Base-by-base conservation (phyloP, 352 stramenopile genomes). In the Globisporangium nodosum region DNA sequence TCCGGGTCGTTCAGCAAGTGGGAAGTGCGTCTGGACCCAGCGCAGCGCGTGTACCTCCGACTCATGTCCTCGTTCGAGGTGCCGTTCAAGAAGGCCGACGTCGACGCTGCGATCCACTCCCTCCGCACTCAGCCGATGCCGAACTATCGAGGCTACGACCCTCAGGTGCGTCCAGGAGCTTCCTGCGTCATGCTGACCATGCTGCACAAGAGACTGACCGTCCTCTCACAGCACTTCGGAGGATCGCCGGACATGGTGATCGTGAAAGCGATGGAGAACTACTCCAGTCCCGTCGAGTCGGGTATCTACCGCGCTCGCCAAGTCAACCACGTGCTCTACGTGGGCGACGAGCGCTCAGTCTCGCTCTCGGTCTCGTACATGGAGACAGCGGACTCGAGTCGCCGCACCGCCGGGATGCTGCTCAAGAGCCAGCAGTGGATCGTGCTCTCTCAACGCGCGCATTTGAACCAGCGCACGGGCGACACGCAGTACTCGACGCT, bases 361-460 rank as follows among this genome's bases (percentile, higher is more conserved):
- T 27, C 12, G 49, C 5, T 53, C 27, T 42, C 49, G 15, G 30
- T 42, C 3, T 35, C 49, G 49, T 53, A 53, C 49, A 16, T 53
- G 5, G 16, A 42, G 16, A 16, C 49, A 9, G 18, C 27, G 5
- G 30, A 42, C 49, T 31, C 18, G 5, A 35, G 49, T 8, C 13
- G 9, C 16, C 16, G 27, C 3, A 16, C 30, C 43, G 5, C 30
- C 6, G 5, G 30, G 15, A 27, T 53, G 27, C 6, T 40, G 24
- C 31, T 53, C 31, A 53, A 53, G 27, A 37, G 12, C 30, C 27
- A 53, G 49, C 49, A 53, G 49, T 53, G 49, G 49, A 12, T 40
- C 30, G 2, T 43, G 30, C 27, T 53, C 49, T 30, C 49, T 11
- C 27, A 53, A 27, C 49, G 30, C 5, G 15, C 27, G 15, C 18